Evolutionary conservation across 208 protist species (phyloP).

Genomic region (Sergeia podlipaevii): DNA sequence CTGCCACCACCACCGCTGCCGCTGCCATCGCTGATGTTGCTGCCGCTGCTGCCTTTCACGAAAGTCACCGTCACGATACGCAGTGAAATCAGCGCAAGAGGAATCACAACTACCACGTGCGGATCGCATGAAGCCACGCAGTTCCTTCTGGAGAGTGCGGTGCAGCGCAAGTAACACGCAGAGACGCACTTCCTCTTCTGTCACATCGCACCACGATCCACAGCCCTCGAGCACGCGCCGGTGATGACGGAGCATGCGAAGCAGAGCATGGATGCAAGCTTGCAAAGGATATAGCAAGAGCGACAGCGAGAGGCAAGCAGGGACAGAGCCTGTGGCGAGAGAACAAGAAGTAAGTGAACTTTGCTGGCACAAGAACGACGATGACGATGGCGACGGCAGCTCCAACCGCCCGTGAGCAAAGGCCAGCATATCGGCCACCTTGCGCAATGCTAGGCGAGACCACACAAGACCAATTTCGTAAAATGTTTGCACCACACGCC

Average conservation of each 20-base stretch:
- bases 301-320: neutral
- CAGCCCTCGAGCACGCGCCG: conserved; percentile 8
- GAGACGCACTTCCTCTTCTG: conserved; percentile 25
- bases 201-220: conserved; percentile 43
- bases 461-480: conserved; percentile 56
- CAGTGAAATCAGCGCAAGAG: neutral
- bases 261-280: conserved; percentile 20
- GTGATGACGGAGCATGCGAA: conserved; percentile 27
- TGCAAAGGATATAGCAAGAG: conserved; percentile 21
- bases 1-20: conserved; percentile 1
- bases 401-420: conserved; percentile 10
- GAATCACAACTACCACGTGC: neutral
- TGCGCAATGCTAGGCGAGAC: conserved; percentile 35
- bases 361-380: neutral
- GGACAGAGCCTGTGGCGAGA: neutral
- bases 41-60: neutral
- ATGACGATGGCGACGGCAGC: neutral
- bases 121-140: conserved; percentile 16
- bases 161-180: conserved; percentile 46
- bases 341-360: neutral
- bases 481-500: conserved; percentile 57
- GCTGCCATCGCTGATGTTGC: neutral
- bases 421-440: conserved; percentile 11
- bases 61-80: neutral
- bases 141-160: conserved; percentile 30